These are phyloP conservation scores for Pseudozyma sp. DNA, from an alignment of 1,284 basidiomycete genomes.

Conservation along the genomic window DNA sequence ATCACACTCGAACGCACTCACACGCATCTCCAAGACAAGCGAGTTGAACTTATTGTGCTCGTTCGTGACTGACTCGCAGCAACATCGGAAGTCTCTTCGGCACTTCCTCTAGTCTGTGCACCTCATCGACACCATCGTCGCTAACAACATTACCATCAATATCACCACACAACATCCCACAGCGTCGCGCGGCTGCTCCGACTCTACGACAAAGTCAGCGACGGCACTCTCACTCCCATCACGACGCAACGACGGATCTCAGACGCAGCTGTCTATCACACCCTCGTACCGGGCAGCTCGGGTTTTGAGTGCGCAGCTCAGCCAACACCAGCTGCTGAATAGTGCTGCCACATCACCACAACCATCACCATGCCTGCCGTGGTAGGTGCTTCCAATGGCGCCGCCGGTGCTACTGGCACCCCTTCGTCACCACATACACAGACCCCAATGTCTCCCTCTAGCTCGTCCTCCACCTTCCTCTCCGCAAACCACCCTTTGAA, in stretches of 20 bases:
- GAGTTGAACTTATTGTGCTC: background rate
- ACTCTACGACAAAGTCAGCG: no score
- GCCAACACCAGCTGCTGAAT: background rate
- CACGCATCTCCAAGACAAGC: background rate
- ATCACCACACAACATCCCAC: no score
- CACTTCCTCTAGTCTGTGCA: no score
- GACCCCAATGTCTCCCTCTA: slow-evolving; percentile 4
- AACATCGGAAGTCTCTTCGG: no score
- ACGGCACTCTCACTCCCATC: no score
- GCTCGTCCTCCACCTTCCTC: slow-evolving; percentile 27
- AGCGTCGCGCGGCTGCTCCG: no score
- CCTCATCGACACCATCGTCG: no score
- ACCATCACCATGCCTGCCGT: slow-evolving; percentile 32
- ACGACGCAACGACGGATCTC: no score
- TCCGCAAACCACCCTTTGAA: slow-evolving; percentile 65
- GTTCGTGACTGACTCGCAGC: no score
- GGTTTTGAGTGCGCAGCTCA: background rate
- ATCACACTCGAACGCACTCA: background rate
- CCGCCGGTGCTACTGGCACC: background rate
- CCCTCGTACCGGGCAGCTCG: no score
- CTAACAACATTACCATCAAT: no score
- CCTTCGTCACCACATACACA: slow-evolving; percentile 2
- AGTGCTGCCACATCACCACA: background rate
- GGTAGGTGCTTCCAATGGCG: slow-evolving; percentile 19
- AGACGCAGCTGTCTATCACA: no score